These are phyloP conservation scores for Marasmius tenuissimus DNA, from an alignment of 1,284 basidiomycete species.

Conservation along the genomic window DNA sequence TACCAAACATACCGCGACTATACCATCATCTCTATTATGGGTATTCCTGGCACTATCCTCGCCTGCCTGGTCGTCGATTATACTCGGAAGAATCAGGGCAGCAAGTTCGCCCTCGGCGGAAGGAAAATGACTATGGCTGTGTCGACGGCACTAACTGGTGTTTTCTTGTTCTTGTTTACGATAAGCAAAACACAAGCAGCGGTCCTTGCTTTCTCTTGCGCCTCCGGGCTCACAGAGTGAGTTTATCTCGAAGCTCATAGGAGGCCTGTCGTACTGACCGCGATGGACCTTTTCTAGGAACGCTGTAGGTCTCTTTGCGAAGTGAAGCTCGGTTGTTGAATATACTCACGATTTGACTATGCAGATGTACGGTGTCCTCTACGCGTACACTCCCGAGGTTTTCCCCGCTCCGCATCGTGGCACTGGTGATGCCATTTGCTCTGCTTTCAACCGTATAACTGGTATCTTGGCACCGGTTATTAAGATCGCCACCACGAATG, in stretches of 20 bases:
- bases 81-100: slow-evolving; percentile 28
- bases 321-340: neutral
- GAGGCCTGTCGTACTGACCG: neutral
- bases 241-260: neutral
- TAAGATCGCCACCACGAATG: slow-evolving; percentile 43
- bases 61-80: slow-evolving; percentile 57
- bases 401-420: slow-evolving; percentile 66
- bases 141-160: slow-evolving; percentile 49
- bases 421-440: slow-evolving; percentile 61
- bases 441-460: slow-evolving; percentile 52
- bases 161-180: slow-evolving; percentile 66
- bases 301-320: slow-evolving; percentile 24
- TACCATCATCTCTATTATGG: slow-evolving; percentile 46
- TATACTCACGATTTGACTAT: neutral
- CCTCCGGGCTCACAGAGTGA: slow-evolving; percentile 44
- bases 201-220: slow-evolving; percentile 56
- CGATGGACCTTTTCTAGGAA: slow-evolving; percentile 23
- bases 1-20: slow-evolving; percentile 48
- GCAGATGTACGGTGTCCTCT: slow-evolving; percentile 62
- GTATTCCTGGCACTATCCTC: slow-evolving; percentile 58
- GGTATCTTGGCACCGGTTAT: slow-evolving; percentile 58
- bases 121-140: slow-evolving; percentile 52
- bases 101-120: slow-evolving; percentile 38
- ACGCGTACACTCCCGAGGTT: slow-evolving; percentile 63
- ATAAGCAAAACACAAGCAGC: slow-evolving; percentile 45